phyloP scores from a whole-genome alignment of 2,329 filamentous ascomycete genomes.

The Gaeumannomyces tritici region DNA sequence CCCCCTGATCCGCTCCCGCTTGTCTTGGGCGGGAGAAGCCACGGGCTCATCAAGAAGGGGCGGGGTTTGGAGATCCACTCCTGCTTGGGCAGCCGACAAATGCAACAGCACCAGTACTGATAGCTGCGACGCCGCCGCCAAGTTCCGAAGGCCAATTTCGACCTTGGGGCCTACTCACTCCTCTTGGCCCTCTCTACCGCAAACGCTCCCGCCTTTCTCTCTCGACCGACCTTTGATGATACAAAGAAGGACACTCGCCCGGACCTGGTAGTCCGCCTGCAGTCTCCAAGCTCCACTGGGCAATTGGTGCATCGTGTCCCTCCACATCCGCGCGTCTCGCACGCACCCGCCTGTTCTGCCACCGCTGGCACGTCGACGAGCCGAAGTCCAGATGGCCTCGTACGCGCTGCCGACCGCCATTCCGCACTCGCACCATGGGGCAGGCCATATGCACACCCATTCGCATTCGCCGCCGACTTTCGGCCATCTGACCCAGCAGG shows the following conservation, averaged over 20 bases:
- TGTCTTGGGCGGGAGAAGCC: not conserved
- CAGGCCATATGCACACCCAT: slow-evolving; percentile 26
- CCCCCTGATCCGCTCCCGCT: not conserved
- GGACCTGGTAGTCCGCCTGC: not conserved
- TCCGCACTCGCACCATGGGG: slow-evolving; percentile 28
- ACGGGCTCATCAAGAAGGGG: not conserved
- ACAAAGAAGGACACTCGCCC: not conserved
- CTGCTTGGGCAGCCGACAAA: not conserved
- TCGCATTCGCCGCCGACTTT: slow-evolving; percentile 28
- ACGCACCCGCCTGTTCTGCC: not conserved
- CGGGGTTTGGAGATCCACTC: not conserved
- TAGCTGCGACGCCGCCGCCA: no score
- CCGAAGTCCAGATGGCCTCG: slow-evolving; percentile 32
- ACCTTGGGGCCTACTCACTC: not conserved
- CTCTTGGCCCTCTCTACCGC: not conserved
- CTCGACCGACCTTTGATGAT: not conserved
- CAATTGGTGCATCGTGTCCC: not conserved
- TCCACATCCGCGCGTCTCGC: not conserved
- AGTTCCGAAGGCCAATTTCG: not conserved
- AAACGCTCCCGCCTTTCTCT: not conserved
- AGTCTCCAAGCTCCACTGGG: not conserved
- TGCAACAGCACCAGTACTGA: not conserved
- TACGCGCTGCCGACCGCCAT: slow-evolving; percentile 43
- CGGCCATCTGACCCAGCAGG: slow-evolving; percentile 23
- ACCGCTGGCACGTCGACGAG: slow-evolving; percentile 15